These are phyloP conservation scores for Arxiozyma telluris DNA, from an alignment of 1,139 yeast genomes.

Conservation along the genomic window DNA sequence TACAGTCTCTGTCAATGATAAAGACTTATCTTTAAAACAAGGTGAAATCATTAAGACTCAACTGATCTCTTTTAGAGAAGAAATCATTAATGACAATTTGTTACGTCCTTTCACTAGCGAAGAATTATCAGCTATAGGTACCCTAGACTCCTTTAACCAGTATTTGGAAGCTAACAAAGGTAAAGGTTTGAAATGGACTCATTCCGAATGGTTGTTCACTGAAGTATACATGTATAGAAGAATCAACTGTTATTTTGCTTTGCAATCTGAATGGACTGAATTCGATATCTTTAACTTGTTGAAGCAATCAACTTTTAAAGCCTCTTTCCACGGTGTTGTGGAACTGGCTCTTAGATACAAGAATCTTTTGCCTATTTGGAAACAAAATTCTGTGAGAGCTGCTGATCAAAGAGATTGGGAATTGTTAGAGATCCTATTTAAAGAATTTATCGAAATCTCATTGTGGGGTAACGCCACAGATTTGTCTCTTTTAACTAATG, in stretches of 20 bases:
- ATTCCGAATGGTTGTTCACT: constrained; percentile 87
- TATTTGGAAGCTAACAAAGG: constrained; percentile 29
- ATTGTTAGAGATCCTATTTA: constrained; percentile 48
- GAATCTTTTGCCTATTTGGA: constrained; percentile 33
- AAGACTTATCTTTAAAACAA: constrained; percentile 16
- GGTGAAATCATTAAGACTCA: constrained; percentile 20
- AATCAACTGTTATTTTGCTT: constrained; percentile 42
- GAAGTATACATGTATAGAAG: constrained; percentile 79
- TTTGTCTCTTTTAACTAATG: constrained; percentile 75
- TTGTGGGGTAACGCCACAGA: constrained; percentile 99
- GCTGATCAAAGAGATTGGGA: constrained; percentile 33
- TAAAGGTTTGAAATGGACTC: constrained; percentile 48
- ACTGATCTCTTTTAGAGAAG: constrained; percentile 30
- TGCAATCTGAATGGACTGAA: constrained; percentile 34
- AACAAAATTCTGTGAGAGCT: constrained; percentile 6
- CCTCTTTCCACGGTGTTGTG: constrained; percentile 68
- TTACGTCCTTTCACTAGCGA: constrained; percentile 37
- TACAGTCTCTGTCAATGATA: constrained; percentile 26
- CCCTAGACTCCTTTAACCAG: constrained; percentile 45
- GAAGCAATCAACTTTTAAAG: constrained; percentile 65
- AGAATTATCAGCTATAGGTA: constrained; percentile 36
- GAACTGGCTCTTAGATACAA: constrained; percentile 71
- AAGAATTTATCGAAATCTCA: constrained; percentile 79
- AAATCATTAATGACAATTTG: constrained; percentile 31
- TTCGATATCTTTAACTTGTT: constrained; percentile 60